phyloP scores from a whole-genome alignment of 768 basidiomycete genomes.

The Coprinellus micaceus region DNA sequence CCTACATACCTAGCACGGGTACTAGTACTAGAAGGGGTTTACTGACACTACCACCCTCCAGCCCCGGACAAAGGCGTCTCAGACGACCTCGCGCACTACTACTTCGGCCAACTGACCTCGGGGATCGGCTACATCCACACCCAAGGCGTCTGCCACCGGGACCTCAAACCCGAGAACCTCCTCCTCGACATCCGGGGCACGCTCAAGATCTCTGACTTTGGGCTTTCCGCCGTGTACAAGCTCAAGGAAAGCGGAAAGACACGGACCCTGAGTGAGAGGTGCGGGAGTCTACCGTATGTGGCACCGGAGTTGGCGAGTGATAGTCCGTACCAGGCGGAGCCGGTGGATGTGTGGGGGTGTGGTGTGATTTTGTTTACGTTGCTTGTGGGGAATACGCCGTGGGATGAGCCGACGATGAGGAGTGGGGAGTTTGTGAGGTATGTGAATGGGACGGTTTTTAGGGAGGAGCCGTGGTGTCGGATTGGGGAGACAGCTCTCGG shows the following conservation, averaged over 20 bases:
- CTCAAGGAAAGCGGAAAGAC: slow-evolving; percentile 79
- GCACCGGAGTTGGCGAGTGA: slow-evolving; percentile 83
- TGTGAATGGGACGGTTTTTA: slow-evolving; percentile 66
- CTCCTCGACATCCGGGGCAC: slow-evolving; percentile 79
- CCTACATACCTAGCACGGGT: too few species aligned
- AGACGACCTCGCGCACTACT: slow-evolving; percentile 85
- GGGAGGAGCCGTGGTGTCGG: slow-evolving; percentile 75
- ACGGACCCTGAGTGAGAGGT: slow-evolving; percentile 71
- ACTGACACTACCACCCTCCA: slow-evolving; percentile 26
- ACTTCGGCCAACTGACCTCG: slow-evolving; percentile 79
- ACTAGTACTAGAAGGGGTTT: neutral
- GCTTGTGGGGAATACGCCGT: slow-evolving; percentile 91
- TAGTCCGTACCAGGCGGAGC: slow-evolving; percentile 80
- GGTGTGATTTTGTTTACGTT: slow-evolving; percentile 94
- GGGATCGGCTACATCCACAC: slow-evolving; percentile 87
- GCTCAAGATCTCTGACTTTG: slow-evolving; percentile 95
- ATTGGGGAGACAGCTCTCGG: slow-evolving; percentile 58
- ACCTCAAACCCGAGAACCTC: slow-evolving; percentile 95
- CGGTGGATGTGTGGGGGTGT: slow-evolving; percentile 93
- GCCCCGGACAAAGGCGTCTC: slow-evolving; percentile 87
- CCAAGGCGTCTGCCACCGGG: slow-evolving; percentile 92
- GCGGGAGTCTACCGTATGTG: slow-evolving; percentile 91
- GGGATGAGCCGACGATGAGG: slow-evolving; percentile 87
- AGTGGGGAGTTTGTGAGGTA: slow-evolving; percentile 82
- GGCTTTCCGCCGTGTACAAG: slow-evolving; percentile 85